Base-by-base conservation (phyloP, 805 yeast genomes). In the Starmera amethionina region DNA sequence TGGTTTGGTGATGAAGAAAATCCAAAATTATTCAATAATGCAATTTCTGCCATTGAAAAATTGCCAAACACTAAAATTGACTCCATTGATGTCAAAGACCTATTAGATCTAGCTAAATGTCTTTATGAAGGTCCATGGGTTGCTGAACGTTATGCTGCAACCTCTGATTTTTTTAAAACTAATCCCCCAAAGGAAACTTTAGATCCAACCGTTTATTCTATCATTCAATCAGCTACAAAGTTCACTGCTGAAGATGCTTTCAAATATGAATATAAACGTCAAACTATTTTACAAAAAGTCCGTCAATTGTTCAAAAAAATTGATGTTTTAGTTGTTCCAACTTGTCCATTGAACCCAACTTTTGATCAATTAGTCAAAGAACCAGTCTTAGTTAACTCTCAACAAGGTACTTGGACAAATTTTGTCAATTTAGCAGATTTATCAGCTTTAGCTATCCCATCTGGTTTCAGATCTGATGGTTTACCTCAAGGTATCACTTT, bases 71-170 rank as follows among this genome's bases (percentile, higher is more conserved):
- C 72, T 13, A 73, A 72, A 40, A 62, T 85, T 27, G 70, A 75
- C 18, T 65, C 77, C 10, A 59, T 79, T 34, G 89, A 87, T 61
- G 89, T 90, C 58, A 60, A 79, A 14, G 84, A 88, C 4, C 67
- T 90, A 33, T 67, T 85, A 45, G 83, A 82, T 31, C 69, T 90
- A 42, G 98, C 97, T 14, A 76, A 76, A 50, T 84, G 93, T 55
- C 70, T 90, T 31, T 90, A 90, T 58, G 97, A 90, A 56, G 98
- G 98, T 43, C 84, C 97, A n/a, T 90, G 98, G 98, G 97, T 90
- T 10, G 86, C 94, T 19, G 98, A 90, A 65, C 75, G 98, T 51
- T 88, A 78, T 64, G 78, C 86, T 46, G 96, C 96, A 22, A 75
- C 79, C 31, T 73, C 76, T 50, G 85, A 82, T 34, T 83, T 82